Conservation (phyloP, 345 rosid genomes). For the Euphorbia pulcherrima region DNA sequence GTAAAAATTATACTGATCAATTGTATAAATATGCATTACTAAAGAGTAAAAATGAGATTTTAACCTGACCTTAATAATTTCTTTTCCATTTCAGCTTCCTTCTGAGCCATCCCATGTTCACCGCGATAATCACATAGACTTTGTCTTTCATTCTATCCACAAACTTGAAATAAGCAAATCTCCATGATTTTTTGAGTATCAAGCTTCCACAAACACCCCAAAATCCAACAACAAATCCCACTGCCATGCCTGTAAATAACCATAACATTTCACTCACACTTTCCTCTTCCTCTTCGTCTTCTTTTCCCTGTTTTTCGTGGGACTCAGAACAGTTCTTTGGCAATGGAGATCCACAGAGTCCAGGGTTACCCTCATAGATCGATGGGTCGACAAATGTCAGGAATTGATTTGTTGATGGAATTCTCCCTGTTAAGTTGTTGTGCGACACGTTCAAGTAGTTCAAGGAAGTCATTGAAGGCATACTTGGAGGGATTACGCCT, state of each 20-base stretch:
- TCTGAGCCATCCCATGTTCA: no score
- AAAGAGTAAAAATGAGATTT: no score
- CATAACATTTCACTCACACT: background rate
- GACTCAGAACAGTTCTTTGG: background rate
- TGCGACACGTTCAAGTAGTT: constrained; percentile 21
- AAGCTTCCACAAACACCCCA: background rate
- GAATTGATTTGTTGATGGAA: constrained; percentile 17
- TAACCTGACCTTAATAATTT: no score
- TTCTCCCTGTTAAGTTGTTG: constrained; percentile 24
- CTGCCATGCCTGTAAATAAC: background rate
- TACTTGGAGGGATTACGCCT: constrained; percentile 15
- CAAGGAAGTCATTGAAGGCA: constrained; percentile 11
- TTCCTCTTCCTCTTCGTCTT: background rate
- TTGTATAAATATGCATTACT: no score
- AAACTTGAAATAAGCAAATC: background rate
- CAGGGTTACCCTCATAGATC: constrained; percentile 15
- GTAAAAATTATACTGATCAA: no score
- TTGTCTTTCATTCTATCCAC: background rate
- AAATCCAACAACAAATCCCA: background rate
- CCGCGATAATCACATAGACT: background rate
- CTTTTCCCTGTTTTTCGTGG: background rate
- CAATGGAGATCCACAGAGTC: background rate
- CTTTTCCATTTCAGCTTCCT: no score
- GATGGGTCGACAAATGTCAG: constrained; percentile 15
- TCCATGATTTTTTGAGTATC: background rate